Conservation (phyloP, 2,329 filamentous ascomycete species). For the Polychaeton citri region DNA sequence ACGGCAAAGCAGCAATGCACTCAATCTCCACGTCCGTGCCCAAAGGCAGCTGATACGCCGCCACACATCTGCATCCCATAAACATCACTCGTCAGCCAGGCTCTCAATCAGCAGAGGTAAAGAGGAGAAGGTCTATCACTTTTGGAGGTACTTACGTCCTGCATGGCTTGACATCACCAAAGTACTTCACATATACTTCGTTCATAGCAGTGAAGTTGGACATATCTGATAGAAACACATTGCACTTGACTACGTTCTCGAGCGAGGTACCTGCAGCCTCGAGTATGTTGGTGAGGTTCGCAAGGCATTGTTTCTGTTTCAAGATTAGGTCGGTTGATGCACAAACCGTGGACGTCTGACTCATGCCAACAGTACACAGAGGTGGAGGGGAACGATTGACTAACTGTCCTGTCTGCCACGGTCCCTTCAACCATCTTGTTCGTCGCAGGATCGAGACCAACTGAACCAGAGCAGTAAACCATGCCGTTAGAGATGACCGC, state of each 20-base stretch:
- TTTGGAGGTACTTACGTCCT: slow-evolving; percentile 14
- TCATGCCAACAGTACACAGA: too few relatives aligned
- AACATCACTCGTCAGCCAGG: background rate
- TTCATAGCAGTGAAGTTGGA: slow-evolving; percentile 49
- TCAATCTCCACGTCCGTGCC: slow-evolving; percentile 43
- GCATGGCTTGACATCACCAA: slow-evolving; percentile 20
- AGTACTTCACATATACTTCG: slow-evolving; percentile 33
- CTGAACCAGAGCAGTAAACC: slow-evolving; percentile 56
- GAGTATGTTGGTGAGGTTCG: slow-evolving; percentile 47
- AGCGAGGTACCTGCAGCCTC: slow-evolving; percentile 46
- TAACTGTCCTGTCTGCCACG: slow-evolving; percentile 41
- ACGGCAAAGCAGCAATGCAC: slow-evolving; percentile 29
- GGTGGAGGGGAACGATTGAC: too few relatives aligned
- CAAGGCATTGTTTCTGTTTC: slow-evolving; percentile 39
- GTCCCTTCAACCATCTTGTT: slow-evolving; percentile 43
- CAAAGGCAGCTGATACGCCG: slow-evolving; percentile 37
- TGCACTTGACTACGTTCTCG: slow-evolving; percentile 52
- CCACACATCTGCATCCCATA: slow-evolving; percentile 29
- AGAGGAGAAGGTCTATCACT: background rate
- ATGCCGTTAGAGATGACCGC: slow-evolving; percentile 40
- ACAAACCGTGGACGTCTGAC: too few relatives aligned
- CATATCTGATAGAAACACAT: slow-evolving; percentile 54
- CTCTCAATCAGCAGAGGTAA: background rate
- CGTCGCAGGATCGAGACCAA: slow-evolving; percentile 45
- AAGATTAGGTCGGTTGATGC: too few relatives aligned